Conservation (phyloP, 2,329 filamentous ascomycete genomes). For the Xylariaceae sp. region DNA sequence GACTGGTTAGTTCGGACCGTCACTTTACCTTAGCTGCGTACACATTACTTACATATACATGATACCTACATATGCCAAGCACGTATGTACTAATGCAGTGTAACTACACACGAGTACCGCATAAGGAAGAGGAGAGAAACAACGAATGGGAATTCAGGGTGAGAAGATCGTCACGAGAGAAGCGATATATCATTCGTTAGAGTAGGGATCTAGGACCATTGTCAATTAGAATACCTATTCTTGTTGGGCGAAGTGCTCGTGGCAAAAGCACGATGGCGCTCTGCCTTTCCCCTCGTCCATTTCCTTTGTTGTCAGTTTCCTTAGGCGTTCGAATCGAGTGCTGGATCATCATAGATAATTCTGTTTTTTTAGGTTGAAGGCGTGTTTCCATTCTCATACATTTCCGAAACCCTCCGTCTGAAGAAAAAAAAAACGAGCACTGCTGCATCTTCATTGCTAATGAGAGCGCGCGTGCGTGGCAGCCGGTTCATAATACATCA, state of each 20-base stretch:
- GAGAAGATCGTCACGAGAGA: neutral
- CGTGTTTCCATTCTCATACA: constrained; percentile 27
- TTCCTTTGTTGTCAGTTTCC: neutral
- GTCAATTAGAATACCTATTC: neutral
- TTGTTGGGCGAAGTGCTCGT: neutral
- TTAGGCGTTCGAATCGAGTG: neutral
- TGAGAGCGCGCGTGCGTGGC: constrained; percentile 6
- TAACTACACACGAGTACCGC: neutral
- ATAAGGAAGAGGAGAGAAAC: neutral
- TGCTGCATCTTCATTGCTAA: constrained; percentile 5
- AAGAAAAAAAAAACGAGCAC: constrained; percentile 22
- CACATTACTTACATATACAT: neutral
- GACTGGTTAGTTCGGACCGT: neutral
- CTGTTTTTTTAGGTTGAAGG: constrained; percentile 5
- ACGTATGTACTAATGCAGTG: neutral
- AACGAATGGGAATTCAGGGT: neutral
- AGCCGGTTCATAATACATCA: constrained; percentile 17
- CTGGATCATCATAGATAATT: neutral
- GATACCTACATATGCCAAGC: neutral
- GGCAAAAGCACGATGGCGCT: neutral
- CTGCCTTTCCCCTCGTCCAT: neutral
- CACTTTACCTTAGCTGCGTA: neutral
- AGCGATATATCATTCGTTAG: neutral
- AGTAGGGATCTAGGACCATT: neutral
- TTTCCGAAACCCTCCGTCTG: constrained; percentile 13